Evolutionary conservation across 768 basidiomycete genomes (phyloP).

Genomic region (Phylloporus sp.): DNA sequence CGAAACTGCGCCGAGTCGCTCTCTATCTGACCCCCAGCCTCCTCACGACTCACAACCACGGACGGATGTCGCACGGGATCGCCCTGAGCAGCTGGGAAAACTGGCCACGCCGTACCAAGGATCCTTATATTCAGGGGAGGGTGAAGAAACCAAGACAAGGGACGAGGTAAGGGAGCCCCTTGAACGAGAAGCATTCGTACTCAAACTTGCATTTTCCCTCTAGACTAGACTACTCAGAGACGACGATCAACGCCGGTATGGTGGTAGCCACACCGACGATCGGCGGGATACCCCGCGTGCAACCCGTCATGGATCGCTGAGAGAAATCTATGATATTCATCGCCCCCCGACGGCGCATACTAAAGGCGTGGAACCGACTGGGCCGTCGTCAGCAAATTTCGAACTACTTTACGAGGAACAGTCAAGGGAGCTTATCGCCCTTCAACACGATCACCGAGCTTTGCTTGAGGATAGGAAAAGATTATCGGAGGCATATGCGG

Average conservation of each 20-base stretch:
- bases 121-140: background rate
- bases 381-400: background rate
- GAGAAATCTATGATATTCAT: background rate
- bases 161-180: constrained; percentile 4
- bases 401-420: constrained; percentile 4
- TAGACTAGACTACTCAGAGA: constrained; percentile 4
- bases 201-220: background rate
- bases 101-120: background rate
- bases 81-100: background rate
- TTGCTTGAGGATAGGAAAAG: constrained; percentile 8
- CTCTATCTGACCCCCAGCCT: background rate
- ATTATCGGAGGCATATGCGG: background rate
- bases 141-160: background rate
- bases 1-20: background rate
- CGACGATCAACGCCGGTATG: background rate
- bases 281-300: background rate
- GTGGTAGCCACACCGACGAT: background rate
- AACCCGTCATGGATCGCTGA: background rate
- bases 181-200: background rate
- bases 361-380: background rate
- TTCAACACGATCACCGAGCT: constrained; percentile 1
- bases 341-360: background rate
- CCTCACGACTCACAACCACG: background rate
- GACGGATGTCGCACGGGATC: background rate
- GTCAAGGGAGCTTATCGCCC: constrained; percentile 2